These are phyloP conservation scores for Eimeria sp. DNA, from an alignment of 169 alveolate species.

Conservation along the genomic window DNA sequence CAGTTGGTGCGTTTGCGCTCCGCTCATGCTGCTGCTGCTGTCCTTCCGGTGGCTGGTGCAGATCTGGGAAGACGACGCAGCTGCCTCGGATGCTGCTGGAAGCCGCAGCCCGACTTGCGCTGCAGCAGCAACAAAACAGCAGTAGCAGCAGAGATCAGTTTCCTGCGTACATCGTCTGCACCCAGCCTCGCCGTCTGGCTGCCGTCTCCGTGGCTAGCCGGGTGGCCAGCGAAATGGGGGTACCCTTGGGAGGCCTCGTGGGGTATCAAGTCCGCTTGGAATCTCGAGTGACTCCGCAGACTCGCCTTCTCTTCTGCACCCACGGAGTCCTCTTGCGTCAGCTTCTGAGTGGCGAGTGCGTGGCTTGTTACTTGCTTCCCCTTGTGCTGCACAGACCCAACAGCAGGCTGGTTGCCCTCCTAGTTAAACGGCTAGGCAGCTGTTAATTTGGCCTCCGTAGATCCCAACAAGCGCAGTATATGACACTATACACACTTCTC, in stretches of 20 bases:
- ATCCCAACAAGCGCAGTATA: too few relatives aligned
- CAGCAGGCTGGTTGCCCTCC: too few relatives aligned
- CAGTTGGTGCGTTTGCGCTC: neutral
- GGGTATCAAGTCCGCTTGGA: conserved; percentile 99
- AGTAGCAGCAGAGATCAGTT: conserved; percentile 85
- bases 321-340: conserved; percentile 94
- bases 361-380: neutral
- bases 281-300: conserved; percentile 94
- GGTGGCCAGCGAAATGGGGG: conserved; percentile 98
- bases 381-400: neutral
- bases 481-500: too few relatives aligned
- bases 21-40: conserved; percentile 35
- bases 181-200: conserved; percentile 99
- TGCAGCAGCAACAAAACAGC: conserved; percentile 18
- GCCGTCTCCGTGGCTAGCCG: conserved; percentile 99
- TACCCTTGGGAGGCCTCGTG: conserved; percentile 96
- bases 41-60: conserved; percentile 56
- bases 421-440: too few relatives aligned
- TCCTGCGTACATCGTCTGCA: conserved; percentile 97
- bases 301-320: conserved; percentile 99
- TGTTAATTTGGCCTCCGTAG: too few relatives aligned
- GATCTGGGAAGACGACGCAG: conserved; percentile 97
- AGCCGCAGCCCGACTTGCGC: conserved; percentile 81
- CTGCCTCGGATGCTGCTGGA: conserved; percentile 95
- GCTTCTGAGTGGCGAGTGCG: conserved; percentile 86